Evolutionary conservation across 345 rosid species (phyloP).

Genomic region (Eucalyptus polybractea): DNA sequence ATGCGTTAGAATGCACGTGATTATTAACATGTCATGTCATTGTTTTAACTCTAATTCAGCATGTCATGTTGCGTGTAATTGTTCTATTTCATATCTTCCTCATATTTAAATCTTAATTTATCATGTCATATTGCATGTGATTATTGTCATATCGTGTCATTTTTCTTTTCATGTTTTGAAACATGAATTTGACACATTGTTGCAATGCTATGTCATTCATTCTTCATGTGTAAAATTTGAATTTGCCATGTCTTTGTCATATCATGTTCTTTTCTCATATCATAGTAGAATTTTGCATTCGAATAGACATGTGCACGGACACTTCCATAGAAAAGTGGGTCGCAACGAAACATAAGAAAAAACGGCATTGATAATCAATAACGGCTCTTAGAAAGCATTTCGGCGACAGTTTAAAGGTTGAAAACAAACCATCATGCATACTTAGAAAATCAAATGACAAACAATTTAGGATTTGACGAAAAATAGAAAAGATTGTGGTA

Average conservation of each 20-base stretch:
- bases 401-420: background rate
- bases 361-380: background rate
- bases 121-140: accelerated
- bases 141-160: background rate
- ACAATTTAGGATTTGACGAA: background rate
- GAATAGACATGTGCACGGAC: background rate
- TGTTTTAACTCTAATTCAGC: background rate
- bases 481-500: background rate
- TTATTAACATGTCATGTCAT: accelerated
- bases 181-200: background rate
- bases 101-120: background rate
- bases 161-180: background rate
- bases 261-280: background rate
- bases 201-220: background rate
- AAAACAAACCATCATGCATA: background rate
- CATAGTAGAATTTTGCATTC: background rate
- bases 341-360: background rate
- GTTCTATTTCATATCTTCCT: background rate
- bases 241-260: background rate
- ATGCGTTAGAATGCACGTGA: background rate
- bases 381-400: background rate
- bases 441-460: background rate
- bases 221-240: background rate
- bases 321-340: background rate
- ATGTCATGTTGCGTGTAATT: background rate